Conservation (phyloP, 2,329 filamentous ascomycete species). For the Claviceps pazoutovae region DNA sequence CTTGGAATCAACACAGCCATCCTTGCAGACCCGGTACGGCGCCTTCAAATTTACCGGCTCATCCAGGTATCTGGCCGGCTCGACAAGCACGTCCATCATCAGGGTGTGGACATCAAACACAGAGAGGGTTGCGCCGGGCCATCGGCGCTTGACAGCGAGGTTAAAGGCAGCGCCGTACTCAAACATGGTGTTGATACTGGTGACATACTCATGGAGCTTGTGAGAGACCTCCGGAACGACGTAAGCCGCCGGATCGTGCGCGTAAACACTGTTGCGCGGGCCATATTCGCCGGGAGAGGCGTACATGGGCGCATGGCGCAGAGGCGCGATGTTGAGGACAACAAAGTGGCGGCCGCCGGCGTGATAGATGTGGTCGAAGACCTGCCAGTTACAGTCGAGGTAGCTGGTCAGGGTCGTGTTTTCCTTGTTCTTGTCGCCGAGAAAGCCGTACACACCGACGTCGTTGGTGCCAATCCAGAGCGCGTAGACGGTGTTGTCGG, state of each 20-base stretch:
- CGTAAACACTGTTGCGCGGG: constrained; percentile 22
- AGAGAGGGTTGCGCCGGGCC: constrained; percentile 46
- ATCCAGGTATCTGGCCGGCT: constrained; percentile 47
- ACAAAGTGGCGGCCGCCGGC: constrained; percentile 58
- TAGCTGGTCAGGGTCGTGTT: constrained; percentile 51
- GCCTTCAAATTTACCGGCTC: constrained; percentile 48
- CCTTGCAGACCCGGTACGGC: constrained; percentile 40
- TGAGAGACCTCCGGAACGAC: constrained; percentile 32
- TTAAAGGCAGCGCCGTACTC: constrained; percentile 36
- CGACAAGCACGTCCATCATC: constrained; percentile 48
- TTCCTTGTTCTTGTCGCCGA: constrained; percentile 47
- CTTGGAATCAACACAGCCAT: constrained; percentile 15
- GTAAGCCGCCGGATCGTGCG: constrained; percentile 29
- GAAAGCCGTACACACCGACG: constrained; percentile 49
- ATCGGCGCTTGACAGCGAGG: constrained; percentile 28
- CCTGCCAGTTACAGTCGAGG: constrained; percentile 51
- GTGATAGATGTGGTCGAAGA: constrained; percentile 48
- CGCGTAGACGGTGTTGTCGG: constrained; percentile 53
- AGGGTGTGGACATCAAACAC: constrained; percentile 54
- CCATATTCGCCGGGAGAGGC: constrained; percentile 12
- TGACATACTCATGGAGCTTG: constrained; percentile 33
- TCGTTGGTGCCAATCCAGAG: constrained; percentile 79
- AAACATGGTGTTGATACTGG: constrained; percentile 33
- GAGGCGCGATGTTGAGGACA: constrained; percentile 53
- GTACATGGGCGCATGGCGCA: constrained; percentile 57